Evolutionary conservation across 2,329 filamentous ascomycete species (phyloP), one percentile per base, ranked within the genome.

Genomic region (Colletotrichum abscissum): DNA sequence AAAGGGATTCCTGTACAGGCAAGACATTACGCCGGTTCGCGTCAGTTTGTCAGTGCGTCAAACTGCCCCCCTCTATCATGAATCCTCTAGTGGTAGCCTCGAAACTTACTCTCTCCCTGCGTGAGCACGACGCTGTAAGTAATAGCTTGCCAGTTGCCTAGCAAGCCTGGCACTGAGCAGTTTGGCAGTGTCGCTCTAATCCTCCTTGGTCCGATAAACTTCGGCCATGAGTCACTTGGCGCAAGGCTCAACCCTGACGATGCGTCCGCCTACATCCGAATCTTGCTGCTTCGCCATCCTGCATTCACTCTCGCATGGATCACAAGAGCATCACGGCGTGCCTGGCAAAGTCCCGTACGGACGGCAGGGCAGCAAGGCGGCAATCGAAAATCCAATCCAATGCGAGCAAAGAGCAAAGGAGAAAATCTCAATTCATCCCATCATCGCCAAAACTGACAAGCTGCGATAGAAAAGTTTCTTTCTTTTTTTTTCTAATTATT

Each of bases 191-290:
- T 49, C 42, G 4, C 8, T 49, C 42, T 8, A n/a, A 8, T 12
- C 12, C 11, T 58, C 22, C 30, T 28, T 38, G 11, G 9, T 28
- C 5, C 33, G 33, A 59, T 35, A 12, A 14, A 38, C 11, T 49
- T 35, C 46, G n/a, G 62, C 46, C 46, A 7, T 38, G 60, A 54
- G 62, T 63, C 62, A 63, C 62, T 16, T 30, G 30, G 7, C 62
- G 7, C 62, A 24, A 30, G 62, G 46, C 52, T 54, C 28, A 8
- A 35, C 12, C 28, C 46, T 19, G 14, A 11, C 62, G 2, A 42
- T 63, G n/a, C 28, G 46, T 54, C 42, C 19, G 38, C 9, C 19
- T 52, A 38, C 59, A 19, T 14, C 26, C 42, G 42, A n/a, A n/a
- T 16, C 11, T 35, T 35, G 33, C 33, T 35, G n/a, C 42, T 33